phyloP scores from a whole-genome alignment of 345 rosid species.

The Jatropha curcas region DNA sequence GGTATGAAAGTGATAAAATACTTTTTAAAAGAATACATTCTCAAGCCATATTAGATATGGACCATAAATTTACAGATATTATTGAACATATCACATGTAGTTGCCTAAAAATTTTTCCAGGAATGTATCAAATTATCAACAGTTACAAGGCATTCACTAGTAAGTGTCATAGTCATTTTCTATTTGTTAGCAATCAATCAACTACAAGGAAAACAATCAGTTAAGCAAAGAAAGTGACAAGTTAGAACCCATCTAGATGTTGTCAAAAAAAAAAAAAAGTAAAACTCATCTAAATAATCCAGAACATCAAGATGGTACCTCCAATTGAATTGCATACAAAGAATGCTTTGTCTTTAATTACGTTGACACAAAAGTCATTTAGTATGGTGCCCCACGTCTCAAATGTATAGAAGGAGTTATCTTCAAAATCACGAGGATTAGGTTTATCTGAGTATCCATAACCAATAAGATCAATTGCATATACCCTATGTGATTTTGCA shows the following conservation, averaged over 20 bases:
- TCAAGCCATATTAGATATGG: background rate
- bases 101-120: background rate
- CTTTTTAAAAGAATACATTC: background rate
- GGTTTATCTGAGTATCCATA: slow-evolving; percentile 94
- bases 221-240: background rate
- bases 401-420: slow-evolving; percentile 67
- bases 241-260: background rate
- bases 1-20: background rate
- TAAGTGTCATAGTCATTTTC: background rate
- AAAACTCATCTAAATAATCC: background rate
- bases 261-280: too few relatives aligned
- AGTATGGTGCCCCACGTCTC: slow-evolving; percentile 88
- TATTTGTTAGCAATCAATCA: background rate
- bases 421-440: slow-evolving; percentile 65
- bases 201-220: background rate
- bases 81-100: background rate
- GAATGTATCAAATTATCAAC: background rate
- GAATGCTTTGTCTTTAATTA: slow-evolving; percentile 81
- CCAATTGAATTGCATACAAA: slow-evolving; percentile 91
- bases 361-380: slow-evolving; percentile 64
- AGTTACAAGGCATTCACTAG: background rate
- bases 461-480: slow-evolving; percentile 82
- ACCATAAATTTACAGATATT: background rate
- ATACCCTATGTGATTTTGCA: slow-evolving; percentile 70
- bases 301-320: slow-evolving; percentile 43